These are phyloP conservation scores for Blastobotrys americana DNA, from an alignment of 805 yeast genomes.

Conservation along the genomic window DNA sequence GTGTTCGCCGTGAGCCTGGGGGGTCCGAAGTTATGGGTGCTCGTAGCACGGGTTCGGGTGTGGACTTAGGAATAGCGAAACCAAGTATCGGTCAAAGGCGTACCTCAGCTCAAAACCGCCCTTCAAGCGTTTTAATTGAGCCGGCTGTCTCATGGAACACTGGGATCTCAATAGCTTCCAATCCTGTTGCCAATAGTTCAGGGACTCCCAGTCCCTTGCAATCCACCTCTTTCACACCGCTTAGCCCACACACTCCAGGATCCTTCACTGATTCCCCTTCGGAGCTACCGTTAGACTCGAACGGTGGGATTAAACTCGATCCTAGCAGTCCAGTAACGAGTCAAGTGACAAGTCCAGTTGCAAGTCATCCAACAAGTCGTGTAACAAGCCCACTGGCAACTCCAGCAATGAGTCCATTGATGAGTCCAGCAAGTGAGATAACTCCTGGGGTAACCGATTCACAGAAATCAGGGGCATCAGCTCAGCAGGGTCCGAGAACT, in stretches of 20 bases:
- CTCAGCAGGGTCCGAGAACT: neutral
- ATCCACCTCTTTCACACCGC: neutral
- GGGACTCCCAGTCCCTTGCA: neutral
- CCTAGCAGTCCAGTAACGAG: neutral
- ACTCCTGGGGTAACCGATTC: neutral
- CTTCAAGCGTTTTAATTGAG: neutral
- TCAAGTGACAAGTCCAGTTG: neutral
- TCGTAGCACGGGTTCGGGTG: no score
- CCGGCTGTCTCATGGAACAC: no score
- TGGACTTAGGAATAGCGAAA: no score
- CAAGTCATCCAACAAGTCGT: neutral
- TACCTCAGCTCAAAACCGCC: no score
- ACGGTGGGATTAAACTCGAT: no score
- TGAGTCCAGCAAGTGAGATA: no score
- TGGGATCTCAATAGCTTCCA: no score
- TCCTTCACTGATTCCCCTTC: neutral
- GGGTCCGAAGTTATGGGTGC: no score
- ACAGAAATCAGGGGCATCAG: neutral
- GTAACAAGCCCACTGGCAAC: neutral
- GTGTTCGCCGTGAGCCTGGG: constrained; percentile 5
- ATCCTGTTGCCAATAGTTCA: neutral
- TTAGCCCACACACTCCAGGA: neutral
- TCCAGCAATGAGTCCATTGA: no score
- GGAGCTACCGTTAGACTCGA: neutral
- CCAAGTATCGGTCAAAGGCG: no score